These are phyloP conservation scores for Chytridium lagenaria DNA, from an alignment of 371 early-diverging fungal species.

Conservation along the genomic window DNA sequence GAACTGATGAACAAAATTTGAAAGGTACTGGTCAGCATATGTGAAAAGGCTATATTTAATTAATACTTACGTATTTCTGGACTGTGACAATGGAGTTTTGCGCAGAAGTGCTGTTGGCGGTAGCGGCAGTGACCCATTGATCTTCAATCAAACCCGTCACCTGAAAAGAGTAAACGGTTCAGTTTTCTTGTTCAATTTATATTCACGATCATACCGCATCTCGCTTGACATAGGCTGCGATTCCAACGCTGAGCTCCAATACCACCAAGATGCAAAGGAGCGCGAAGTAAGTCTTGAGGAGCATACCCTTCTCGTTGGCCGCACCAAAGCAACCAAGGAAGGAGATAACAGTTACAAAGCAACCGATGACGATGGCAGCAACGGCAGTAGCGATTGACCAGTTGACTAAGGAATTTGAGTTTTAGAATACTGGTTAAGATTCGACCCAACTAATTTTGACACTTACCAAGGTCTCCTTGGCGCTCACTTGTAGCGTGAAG, in stretches of 20 bases:
- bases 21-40: background rate
- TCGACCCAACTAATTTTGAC: no score
- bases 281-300: slow-evolving; percentile 61
- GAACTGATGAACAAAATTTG: slow-evolving; percentile 33
- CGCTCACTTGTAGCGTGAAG: slow-evolving; percentile 31
- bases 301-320: slow-evolving; percentile 62
- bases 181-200: no score
- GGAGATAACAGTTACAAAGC: slow-evolving; percentile 54
- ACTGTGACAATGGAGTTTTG: slow-evolving; percentile 28
- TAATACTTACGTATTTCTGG: slow-evolving; percentile 24
- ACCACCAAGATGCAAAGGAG: slow-evolving; percentile 54
- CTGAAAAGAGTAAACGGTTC: slow-evolving; percentile 20
- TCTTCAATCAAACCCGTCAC: slow-evolving; percentile 34
- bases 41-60: background rate
- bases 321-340: slow-evolving; percentile 62
- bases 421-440: no score
- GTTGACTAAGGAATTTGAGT: no score
- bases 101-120: slow-evolving; percentile 15
- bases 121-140: slow-evolving; percentile 43
- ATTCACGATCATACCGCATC: slow-evolving; percentile 44
- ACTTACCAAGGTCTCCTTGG: slow-evolving; percentile 19
- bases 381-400: slow-evolving; percentile 44
- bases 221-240: slow-evolving; percentile 54
- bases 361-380: slow-evolving; percentile 55
- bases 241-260: slow-evolving; percentile 56